Evolutionary conservation across 2,329 filamentous ascomycete species (phyloP), one percentile per base, ranked within the genome.

Genomic region (Claviceps capensis): DNA sequence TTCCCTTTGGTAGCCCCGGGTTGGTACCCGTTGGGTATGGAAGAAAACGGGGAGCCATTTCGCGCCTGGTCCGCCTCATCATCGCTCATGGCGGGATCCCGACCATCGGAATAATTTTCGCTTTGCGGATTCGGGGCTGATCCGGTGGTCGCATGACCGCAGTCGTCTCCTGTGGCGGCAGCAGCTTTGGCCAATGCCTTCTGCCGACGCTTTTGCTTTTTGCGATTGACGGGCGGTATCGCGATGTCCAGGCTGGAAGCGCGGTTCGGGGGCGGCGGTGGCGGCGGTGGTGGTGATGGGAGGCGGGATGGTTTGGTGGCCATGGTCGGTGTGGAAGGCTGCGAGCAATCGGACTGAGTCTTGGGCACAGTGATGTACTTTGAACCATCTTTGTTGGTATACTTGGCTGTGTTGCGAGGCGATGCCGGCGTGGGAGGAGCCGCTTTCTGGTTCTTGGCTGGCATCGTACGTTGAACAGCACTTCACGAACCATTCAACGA

Each of bases 131-230:
- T 60, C 42, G 62, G 57, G 37, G 53, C 61, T 42, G 62, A 56
- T 30, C 4, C 60, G 43, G 70, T 63, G 55, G 67, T 67, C 4
- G 66, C 60, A 42, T 72, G 64, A 22, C 72, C 73, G 55, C 30
- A 34, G 30, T 77, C 74, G 36, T 62, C 59, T 23, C 60, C 60
- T 51, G 69, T 66, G 5, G 70, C 70, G 43, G 73, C 79, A 26
- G 79, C 80, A 34, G 79, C 79, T 63, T 84, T 80, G 55, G 83
- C 84, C 36, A 87, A 85, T 37, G 85, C 86, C 69, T 96, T 96
- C 64, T 87, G 85, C 58, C 90, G 81, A 59, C 90, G 82, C 75
- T 95, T 96, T 68, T 93, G 86, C 74, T 96, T 97, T 76, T 96
- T 96, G 64, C 87, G 82, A 70, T 95, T 96, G 49, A 90, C 84